phyloP scores from a whole-genome alignment of 441 rosid species.

The Adansonia grandidieri region DNA sequence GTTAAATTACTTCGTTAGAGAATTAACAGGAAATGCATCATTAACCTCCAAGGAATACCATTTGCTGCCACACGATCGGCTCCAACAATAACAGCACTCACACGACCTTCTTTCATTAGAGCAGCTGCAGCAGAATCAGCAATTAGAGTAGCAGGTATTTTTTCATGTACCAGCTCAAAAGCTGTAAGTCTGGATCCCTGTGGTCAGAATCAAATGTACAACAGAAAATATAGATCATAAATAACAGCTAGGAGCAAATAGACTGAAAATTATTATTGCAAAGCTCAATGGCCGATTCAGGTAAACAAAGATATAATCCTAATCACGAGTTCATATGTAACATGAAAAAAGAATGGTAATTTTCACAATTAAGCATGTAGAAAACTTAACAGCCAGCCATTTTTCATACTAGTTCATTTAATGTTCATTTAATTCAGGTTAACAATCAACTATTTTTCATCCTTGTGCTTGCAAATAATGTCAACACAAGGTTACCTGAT shows the following conservation, averaged over 20 bases:
- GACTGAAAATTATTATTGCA: background rate
- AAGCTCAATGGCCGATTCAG: background rate
- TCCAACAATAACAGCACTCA: constrained; percentile 84
- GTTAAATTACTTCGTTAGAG: constrained; percentile 8
- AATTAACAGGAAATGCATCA: constrained; percentile 3
- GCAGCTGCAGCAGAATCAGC: constrained; percentile 97
- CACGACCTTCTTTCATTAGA: constrained; percentile 73
- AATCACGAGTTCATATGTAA: background rate
- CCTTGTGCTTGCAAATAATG: background rate
- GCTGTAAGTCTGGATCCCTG: constrained; percentile 97
- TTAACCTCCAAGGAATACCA: constrained; percentile 45
- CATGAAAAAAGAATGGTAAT: background rate
- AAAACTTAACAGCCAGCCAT: background rate
- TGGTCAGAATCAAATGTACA: constrained; percentile 14
- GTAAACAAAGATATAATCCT: background rate
- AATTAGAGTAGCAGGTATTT: constrained; percentile 82
- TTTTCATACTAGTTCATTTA: background rate
- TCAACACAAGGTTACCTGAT: constrained; percentile 58
- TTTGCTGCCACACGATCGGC: constrained; percentile 94
- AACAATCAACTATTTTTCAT: background rate
- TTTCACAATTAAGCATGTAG: background rate
- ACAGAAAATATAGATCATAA: constrained; percentile 2
- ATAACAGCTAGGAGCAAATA: background rate
- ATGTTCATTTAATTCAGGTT: too few relatives aligned
- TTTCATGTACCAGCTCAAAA: constrained; percentile 86